Evolutionary conservation across 768 basidiomycete species (phyloP), one percentile per base, ranked within the genome.

Genomic region (Xerocomus potaroensis): DNA sequence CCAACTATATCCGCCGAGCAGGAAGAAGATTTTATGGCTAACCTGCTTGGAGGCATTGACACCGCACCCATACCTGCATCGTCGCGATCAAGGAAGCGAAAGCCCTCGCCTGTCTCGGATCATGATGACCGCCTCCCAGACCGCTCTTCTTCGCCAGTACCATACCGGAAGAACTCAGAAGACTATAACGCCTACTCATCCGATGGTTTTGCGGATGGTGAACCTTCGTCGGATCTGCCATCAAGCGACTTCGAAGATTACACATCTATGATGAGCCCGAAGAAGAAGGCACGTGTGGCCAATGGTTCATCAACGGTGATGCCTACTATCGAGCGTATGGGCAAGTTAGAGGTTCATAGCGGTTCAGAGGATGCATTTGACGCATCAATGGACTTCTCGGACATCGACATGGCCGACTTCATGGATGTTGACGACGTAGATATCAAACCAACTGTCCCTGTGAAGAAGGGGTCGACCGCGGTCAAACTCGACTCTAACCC

Each of bases 1-100:
- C 84, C 87, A 1, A 73, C 73, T 0, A 78, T 84, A 11, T 84
- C 87, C 8, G 83, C 75, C 11, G 86, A 83, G 42, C 80, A 92
- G 56, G 96, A 97, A 63, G 74, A 79, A 31, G 91, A 95, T 55
- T 91, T 99, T 54, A 87, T 99, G 90, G 79, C 81, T 0, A 78
- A 77, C 30, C 67, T 99, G 1, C 69, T 99, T 9, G 86, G 83
- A 8, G 77, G 71, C 18, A 78, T 95, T 64, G 89, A 90, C 49
- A 66, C 69, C 5, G 59, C 69, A 9, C 68, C 78, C 10, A 59
- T 66, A 22, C 61, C 76, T 10, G 54, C 69, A 4, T 65, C 65
- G 3, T 46, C 46, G 22, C 68, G 60, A 22, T 52, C 69, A n/a
- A 79, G 78, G 45, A 90, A 89, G 61, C 82, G 87, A 24, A 89